Base-by-base conservation (phyloP, 1,139 yeast genomes). In the Pichia terricola region DNA sequence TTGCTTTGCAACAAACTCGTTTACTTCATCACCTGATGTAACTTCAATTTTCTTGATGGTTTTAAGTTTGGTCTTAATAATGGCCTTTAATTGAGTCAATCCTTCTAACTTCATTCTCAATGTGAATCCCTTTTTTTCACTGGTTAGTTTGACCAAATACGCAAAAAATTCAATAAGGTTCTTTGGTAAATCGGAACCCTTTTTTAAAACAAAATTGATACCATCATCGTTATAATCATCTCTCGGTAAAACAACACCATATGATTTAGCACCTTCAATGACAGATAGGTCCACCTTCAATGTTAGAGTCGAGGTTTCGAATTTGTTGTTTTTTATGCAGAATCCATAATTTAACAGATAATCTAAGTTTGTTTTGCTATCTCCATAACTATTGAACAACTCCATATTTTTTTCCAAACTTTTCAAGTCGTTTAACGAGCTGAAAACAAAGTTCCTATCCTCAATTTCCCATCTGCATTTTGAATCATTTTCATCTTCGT, bases 301-400 rank as follows among this genome's bases (percentile, higher is more conserved):
- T 2, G 61, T 53, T 10, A 59, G 64, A 0, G 83, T 77, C 1
- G 83, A 78, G 3, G 75, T 63, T 53, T 88, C 96, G 39, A 75
- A 74, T 1, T 65, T 60, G 56, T 86, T 87, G 37, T 73, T 64
- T 26, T 74, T 73, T 3, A 82, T 44, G 27, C 80, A 77, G 62
- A 87, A 87, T 0, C 96, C 96, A 52, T 77, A 76, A 0, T 76
- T 80, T 36, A 77, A 57, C 5, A 77, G 61, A 31, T 81, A 66
- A 53, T 86, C 95, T 55, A 83, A 87, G 57, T 88, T 88, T 0
- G 94, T 81, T 58, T 87, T 88, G 10, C 9, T 30, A 47, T 79
- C 75, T 1, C 97, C 97, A 60, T 89, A 88, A 61, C 85, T 87
- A 60, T 88, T 87, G 60, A 62, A 81, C 2, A 87, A 54, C 56